A percentile compares a stretch with the other conserved stretches of the same genome.
phyloP scores from a whole-genome alignment of 2,329 filamentous ascomycete genomes.

The Talaromyces sp. region DNA sequence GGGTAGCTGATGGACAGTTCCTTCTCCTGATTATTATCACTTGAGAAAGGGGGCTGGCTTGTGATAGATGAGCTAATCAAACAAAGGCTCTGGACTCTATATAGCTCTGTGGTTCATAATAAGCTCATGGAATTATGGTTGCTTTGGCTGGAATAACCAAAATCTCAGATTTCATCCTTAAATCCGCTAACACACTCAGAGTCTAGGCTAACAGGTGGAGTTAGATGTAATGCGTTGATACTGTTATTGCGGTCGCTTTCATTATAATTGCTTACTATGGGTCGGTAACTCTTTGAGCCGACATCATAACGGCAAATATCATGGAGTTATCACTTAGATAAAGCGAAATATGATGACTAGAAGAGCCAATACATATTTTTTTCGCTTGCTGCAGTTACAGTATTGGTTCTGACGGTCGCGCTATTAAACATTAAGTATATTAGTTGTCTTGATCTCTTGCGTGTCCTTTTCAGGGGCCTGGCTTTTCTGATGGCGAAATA shows the following conservation, averaged over 20 bases:
- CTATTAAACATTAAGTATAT: constrained; percentile 5
- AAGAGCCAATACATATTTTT: constrained; percentile 10
- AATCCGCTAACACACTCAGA: background rate
- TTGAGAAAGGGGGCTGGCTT: background rate
- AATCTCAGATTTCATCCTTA: constrained; percentile 6
- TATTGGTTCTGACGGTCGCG: constrained; percentile 15
- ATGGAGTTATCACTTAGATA: constrained; percentile 5
- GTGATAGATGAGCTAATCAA: background rate
- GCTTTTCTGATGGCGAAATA: too few relatives aligned
- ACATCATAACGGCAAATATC: constrained; percentile 14
- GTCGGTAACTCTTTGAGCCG: background rate
- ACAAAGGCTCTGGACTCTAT: background rate
- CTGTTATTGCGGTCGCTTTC: too few relatives aligned
- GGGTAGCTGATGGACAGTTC: constrained; percentile 11
- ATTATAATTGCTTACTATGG: background rate
- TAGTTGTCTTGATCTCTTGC: background rate
- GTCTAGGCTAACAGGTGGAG: too few relatives aligned
- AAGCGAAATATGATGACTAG: background rate
- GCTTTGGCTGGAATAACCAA: constrained; percentile 14
- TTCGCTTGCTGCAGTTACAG: constrained; percentile 16
- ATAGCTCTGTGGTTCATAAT: constrained; percentile 9
- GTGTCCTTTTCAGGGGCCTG: too few relatives aligned
- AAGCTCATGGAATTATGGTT: constrained; percentile 12
- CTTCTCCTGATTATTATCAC: background rate
- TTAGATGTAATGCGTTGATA: background rate